A percentile compares a stretch with the other conserved stretches of the same genome.
Conservation (phyloP, 352 stramenopile species). For the Globisporangium apiculatum region DNA sequence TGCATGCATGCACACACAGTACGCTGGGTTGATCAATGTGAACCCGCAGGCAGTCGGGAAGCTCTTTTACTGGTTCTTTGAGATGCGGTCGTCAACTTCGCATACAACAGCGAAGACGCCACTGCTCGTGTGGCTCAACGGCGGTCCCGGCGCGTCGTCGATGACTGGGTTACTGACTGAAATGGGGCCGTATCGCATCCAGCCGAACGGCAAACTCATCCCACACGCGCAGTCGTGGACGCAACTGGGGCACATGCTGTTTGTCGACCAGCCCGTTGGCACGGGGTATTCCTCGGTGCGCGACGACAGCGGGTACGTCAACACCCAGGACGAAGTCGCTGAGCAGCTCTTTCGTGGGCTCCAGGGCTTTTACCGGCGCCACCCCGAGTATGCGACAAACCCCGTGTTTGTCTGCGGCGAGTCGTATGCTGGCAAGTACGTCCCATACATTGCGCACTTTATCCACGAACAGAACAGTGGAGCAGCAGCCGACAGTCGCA, state of each 20-base stretch:
- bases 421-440: constrained; percentile 97
- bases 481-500: constrained; percentile 6
- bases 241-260: constrained; percentile 75
- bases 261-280: constrained; percentile 78
- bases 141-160: constrained; percentile 65
- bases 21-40: constrained; percentile 58
- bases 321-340: constrained; percentile 57
- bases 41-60: constrained; percentile 47
- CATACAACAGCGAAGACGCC: constrained; percentile 31
- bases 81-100: constrained; percentile 27
- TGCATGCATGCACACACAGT: constrained; percentile 25
- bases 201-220: constrained; percentile 55
- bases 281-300: constrained; percentile 73
- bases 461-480: constrained; percentile 86
- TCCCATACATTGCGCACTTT: constrained; percentile 91
- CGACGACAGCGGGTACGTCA: constrained; percentile 64
- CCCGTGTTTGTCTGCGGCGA: constrained; percentile 81
- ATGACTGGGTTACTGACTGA: constrained; percentile 76
- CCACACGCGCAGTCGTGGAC: constrained; percentile 67
- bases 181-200: constrained; percentile 75
- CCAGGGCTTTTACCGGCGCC: constrained; percentile 83
- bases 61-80: constrained; percentile 86
- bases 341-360: constrained; percentile 91
- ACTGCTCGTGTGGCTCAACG: constrained; percentile 78
- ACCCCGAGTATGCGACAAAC: constrained; percentile 72